Evolutionary conservation across 106 monocot genomes (phyloP).

Genomic region (Phalaenopsis aphrodite): DNA sequence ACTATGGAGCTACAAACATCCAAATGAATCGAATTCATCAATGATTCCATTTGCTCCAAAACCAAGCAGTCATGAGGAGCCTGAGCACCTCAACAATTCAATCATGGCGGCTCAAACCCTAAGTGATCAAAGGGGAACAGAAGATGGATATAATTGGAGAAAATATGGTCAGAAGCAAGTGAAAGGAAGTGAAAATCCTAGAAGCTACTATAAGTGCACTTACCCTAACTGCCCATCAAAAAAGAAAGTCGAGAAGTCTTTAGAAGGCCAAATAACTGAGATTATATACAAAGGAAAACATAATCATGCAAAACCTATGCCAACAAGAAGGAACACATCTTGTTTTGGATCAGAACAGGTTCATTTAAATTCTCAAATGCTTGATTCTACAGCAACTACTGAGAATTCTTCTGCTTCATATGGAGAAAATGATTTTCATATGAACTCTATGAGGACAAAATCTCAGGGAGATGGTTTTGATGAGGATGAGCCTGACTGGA

Average conservation of each 20-base stretch:
- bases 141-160: constrained; percentile 12
- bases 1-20: neutral
- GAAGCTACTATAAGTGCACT: constrained; percentile 7
- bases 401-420: constrained; percentile 56
- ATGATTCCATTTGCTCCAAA: neutral
- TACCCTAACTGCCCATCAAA: constrained; percentile 3
- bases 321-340: constrained; percentile 1
- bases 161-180: constrained; percentile 12
- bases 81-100: neutral
- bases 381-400: constrained; percentile 26
- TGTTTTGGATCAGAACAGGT: neutral
- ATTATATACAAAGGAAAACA: constrained; percentile 11
- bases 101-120: constrained; percentile 8
- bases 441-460: constrained; percentile 3
- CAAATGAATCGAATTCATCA: neutral
- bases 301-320: neutral
- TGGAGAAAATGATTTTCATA: constrained; percentile 39
- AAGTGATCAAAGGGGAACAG: constrained; percentile 18
- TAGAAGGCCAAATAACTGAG: constrained; percentile 2
- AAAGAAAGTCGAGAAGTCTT: constrained; percentile 7
- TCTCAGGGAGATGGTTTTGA: neutral
- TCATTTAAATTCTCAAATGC: neutral
- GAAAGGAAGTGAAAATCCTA: neutral
- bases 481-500: neutral
- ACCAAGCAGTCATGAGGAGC: neutral